These are phyloP conservation scores for Gyrodon lividus DNA, from an alignment of 768 basidiomycete genomes.

Conservation along the genomic window DNA sequence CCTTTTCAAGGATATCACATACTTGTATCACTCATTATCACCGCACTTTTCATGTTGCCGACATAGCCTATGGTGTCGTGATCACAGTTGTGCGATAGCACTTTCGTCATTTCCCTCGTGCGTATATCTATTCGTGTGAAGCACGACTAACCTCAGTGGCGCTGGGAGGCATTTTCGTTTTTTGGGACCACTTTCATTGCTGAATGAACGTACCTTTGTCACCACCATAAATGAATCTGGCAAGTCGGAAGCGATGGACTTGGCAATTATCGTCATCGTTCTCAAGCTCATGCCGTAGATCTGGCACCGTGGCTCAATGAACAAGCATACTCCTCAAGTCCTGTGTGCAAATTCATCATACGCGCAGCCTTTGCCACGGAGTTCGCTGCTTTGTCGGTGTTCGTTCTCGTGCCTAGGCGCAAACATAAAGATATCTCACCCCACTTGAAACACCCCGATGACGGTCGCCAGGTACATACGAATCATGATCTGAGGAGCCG, in stretches of 20 bases:
- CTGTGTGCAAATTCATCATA: slow-evolving; percentile 16
- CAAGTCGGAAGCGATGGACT: slow-evolving; percentile 1
- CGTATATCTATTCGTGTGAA: slow-evolving; percentile 17
- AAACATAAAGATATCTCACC: neutral
- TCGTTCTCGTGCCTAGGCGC: slow-evolving; percentile 10
- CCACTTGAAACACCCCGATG: neutral
- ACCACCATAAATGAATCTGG: too few species aligned
- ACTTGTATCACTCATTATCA: neutral
- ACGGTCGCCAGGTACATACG: slow-evolving; percentile 6
- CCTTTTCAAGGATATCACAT: neutral
- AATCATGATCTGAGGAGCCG: slow-evolving; percentile 2
- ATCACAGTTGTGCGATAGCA: neutral
- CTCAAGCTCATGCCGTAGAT: slow-evolving; percentile 18
- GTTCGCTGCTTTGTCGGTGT: slow-evolving; percentile 2
- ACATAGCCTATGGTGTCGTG: neutral
- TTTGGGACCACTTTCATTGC: slow-evolving; percentile 2
- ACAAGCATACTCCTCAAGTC: slow-evolving; percentile 7
- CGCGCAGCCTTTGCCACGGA: slow-evolving; percentile 7
- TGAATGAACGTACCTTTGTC: slow-evolving; percentile 8
- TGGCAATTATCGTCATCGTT: slow-evolving; percentile 21
- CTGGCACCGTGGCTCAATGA: slow-evolving; percentile 16
- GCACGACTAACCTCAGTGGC: neutral
- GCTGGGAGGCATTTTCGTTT: slow-evolving; percentile 13
- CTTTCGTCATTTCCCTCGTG: neutral
- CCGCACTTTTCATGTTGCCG: neutral